These are phyloP conservation scores for Neonectria sp. DNA, from an alignment of 2,329 filamentous ascomycete genomes.

Conservation along the genomic window DNA sequence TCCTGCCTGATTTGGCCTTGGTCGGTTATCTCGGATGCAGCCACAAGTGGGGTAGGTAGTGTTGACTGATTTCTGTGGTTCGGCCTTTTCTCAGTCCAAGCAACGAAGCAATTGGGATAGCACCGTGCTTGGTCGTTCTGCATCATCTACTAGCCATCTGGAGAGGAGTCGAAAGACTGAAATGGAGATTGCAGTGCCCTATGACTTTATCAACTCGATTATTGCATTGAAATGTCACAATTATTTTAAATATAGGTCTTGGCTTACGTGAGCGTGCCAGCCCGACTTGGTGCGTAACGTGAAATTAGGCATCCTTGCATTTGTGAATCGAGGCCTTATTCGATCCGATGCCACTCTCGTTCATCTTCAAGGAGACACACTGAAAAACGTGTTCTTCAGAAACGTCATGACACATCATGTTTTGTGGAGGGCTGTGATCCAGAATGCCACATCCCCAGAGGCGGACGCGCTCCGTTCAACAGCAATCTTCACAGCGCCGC, in stretches of 20 bases:
- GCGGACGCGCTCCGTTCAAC: not conserved
- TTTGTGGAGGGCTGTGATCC: not conserved
- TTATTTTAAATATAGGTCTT: not conserved
- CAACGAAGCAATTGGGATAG: too few relatives aligned
- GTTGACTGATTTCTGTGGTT: not conserved
- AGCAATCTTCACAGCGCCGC: not conserved
- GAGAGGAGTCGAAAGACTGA: not conserved
- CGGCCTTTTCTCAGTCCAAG: too few relatives aligned
- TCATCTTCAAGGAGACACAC: not conserved
- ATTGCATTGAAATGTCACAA: not conserved
- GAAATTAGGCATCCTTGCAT: not conserved
- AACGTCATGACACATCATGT: not conserved
- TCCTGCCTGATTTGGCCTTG: not conserved
- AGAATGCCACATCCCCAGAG: not conserved
- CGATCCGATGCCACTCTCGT: too few relatives aligned
- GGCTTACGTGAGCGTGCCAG: not conserved
- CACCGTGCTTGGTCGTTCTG: too few relatives aligned
- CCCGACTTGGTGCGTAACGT: not conserved
- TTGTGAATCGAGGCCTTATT: too few relatives aligned
- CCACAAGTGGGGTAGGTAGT: constrained; percentile 1
- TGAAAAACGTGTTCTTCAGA: not conserved
- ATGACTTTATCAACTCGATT: not conserved
- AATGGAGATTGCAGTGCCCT: not conserved
- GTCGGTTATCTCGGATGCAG: constrained; percentile 1
- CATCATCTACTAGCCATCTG: too few relatives aligned